Conservation (phyloP, 345 rosid species). For the Triadica sebifera region DNA sequence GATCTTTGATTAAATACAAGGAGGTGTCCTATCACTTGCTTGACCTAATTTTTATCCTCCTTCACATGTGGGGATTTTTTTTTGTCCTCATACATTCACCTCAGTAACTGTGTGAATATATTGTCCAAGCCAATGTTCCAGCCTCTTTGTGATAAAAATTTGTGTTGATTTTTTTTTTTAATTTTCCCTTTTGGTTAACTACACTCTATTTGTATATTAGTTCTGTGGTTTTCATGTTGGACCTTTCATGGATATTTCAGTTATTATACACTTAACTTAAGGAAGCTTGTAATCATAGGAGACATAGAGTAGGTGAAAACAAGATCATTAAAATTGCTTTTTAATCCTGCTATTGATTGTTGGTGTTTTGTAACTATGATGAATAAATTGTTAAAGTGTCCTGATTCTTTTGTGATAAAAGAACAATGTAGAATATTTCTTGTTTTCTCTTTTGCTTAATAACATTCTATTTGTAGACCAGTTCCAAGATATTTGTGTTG, state of each 20-base stretch:
- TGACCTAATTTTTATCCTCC: not conserved
- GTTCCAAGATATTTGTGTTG: too few relatives aligned
- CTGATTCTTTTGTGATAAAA: too few relatives aligned
- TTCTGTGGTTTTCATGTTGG: not conserved
- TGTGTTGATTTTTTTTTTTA: not conserved
- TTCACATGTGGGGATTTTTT: not conserved
- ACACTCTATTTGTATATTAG: not conserved
- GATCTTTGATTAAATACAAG: not conserved
- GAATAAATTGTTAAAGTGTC: too few relatives aligned
- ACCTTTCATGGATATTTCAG: not conserved
- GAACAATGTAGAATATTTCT: too few relatives aligned
- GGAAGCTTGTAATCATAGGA: not conserved
- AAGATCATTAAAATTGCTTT: too few relatives aligned
- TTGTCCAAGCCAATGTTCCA: not conserved
- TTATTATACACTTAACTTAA: not conserved
- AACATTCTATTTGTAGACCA: too few relatives aligned
- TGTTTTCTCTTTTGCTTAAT: too few relatives aligned
- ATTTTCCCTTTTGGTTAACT: not conserved
- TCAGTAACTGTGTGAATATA: not conserved
- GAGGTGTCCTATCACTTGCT: not conserved
- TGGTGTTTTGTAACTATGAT: constrained; percentile 12
- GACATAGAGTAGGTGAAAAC: not conserved
- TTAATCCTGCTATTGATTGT: constrained; percentile 2
- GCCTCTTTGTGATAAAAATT: not conserved
- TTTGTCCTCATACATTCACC: not conserved